Conservation (phyloP, 306 rosid species). For the Quercus berberidifolia region DNA sequence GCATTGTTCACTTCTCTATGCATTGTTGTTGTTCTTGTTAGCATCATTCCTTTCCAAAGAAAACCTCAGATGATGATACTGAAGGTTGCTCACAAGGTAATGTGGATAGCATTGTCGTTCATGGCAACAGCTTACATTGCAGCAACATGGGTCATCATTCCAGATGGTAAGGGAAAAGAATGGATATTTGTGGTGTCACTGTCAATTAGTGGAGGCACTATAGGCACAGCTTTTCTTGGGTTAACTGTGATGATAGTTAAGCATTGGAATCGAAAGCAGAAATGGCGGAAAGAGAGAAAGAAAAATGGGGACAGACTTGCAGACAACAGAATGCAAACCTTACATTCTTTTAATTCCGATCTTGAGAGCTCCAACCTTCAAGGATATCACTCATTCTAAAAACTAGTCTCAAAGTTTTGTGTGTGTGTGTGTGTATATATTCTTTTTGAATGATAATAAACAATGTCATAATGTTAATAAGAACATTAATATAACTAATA, state of each 20-base stretch:
- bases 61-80: slow-evolving; percentile 40
- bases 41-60: slow-evolving; percentile 63
- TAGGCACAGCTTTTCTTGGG: slow-evolving; percentile 43
- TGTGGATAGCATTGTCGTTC: slow-evolving; percentile 70
- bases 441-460: no score
- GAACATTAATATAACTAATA: no score
- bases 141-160: slow-evolving; percentile 57
- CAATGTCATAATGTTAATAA: no score
- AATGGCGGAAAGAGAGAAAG: slow-evolving; percentile 45
- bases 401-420: no score
- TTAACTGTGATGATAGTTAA: slow-evolving; percentile 40
- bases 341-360: slow-evolving; percentile 45
- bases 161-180: slow-evolving; percentile 23
- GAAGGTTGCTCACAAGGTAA: slow-evolving; percentile 47
- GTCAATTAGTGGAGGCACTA: no score
- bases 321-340: slow-evolving; percentile 25
- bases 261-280: slow-evolving; percentile 53
- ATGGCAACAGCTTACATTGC: slow-evolving; percentile 57
- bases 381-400: slow-evolving; percentile 67
- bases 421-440: no score
- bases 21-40: slow-evolving; percentile 36
- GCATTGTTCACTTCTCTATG: slow-evolving; percentile 46
- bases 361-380: slow-evolving; percentile 42
- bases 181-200: slow-evolving; percentile 28
- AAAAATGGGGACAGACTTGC: slow-evolving; percentile 26